Conservation (phyloP, 2,329 filamentous ascomycete genomes). For the Colletotrichum sp. region DNA sequence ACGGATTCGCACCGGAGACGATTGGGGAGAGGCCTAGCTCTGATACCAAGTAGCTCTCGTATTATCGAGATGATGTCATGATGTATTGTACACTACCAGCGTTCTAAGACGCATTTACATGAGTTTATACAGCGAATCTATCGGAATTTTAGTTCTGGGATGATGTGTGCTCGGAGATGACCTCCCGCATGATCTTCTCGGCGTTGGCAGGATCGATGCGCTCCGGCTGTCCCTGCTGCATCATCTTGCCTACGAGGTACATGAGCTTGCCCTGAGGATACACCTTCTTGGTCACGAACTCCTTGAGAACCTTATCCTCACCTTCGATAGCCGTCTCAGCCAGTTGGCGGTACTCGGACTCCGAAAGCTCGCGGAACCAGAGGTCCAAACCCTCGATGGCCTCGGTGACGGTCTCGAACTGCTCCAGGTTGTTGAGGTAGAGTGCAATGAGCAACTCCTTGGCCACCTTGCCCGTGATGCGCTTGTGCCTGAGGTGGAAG, state of each 20-base stretch:
- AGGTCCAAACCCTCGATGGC: conserved; percentile 52
- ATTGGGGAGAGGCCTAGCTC: not conserved
- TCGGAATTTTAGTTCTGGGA: not conserved
- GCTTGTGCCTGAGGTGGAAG: conserved; percentile 48
- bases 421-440: conserved; percentile 51
- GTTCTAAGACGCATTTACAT: not conserved
- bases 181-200: conserved; percentile 47
- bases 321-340: conserved; percentile 48
- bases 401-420: conserved; percentile 40
- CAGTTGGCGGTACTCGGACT: conserved; percentile 52
- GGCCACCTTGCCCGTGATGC: conserved; percentile 62
- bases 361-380: conserved; percentile 59
- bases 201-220: conserved; percentile 59
- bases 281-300: conserved; percentile 47
- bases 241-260: conserved; percentile 65
- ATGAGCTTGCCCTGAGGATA: conserved; percentile 65
- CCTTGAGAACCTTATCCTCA: conserved; percentile 50
- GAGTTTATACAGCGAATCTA: not conserved
- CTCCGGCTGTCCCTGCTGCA: conserved; percentile 57
- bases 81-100: conserved; percentile 10
- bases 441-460: conserved; percentile 62
- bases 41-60: not conserved
- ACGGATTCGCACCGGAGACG: conserved; percentile 31
- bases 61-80: conserved; percentile 8
- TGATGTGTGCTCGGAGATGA: conserved; percentile 27